phyloP scores from a whole-genome alignment of 2,329 filamentous ascomycete species.

The Cadophora sp. region DNA sequence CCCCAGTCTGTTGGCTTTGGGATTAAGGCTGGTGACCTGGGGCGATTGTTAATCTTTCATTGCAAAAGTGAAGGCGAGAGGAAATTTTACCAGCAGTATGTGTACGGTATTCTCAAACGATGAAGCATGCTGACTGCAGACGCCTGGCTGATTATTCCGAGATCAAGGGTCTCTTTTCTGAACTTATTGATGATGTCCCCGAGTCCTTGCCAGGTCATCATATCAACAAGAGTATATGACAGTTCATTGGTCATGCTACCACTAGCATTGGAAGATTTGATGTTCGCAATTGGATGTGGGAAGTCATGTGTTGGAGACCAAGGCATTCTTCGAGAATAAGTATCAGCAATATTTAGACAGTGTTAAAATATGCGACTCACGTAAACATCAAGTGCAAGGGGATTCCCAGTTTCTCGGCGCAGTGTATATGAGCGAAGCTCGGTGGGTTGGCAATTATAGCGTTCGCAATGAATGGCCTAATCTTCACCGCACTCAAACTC shows the following conservation, averaged over 20 bases:
- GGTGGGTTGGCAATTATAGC: conserved; percentile 81
- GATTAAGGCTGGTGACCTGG: conserved; percentile 74
- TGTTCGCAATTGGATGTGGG: conserved; percentile 73
- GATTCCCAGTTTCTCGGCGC: conserved; percentile 76
- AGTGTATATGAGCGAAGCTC: conserved; percentile 77
- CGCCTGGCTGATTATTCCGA: conserved; percentile 79
- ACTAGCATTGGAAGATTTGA: conserved; percentile 69
- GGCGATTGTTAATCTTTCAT: conserved; percentile 14
- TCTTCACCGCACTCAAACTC: conserved; percentile 43
- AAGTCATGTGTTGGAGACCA: conserved; percentile 75
- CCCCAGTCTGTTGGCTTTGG: conserved; percentile 81
- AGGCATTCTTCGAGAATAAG: conserved; percentile 57
- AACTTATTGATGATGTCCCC: conserved; percentile 93
- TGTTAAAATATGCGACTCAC: conserved; percentile 52
- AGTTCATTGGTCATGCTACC: conserved; percentile 70
- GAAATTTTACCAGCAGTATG: conserved; percentile 76
- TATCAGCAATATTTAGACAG: conserved; percentile 1
- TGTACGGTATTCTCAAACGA: conserved; percentile 80
- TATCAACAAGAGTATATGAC: conserved; percentile 72
- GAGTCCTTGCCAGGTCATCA: conserved; percentile 78
- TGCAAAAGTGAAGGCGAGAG: background rate
- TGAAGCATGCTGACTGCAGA: conserved; percentile 83
- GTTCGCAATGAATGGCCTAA: conserved; percentile 80
- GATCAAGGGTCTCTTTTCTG: conserved; percentile 72
- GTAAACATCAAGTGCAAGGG: conserved; percentile 90